A percentile compares a stretch with the other conserved stretches of the same genome.
Conservation (phyloP, 768 basidiomycete genomes). For the Agrocybe pediades region DNA sequence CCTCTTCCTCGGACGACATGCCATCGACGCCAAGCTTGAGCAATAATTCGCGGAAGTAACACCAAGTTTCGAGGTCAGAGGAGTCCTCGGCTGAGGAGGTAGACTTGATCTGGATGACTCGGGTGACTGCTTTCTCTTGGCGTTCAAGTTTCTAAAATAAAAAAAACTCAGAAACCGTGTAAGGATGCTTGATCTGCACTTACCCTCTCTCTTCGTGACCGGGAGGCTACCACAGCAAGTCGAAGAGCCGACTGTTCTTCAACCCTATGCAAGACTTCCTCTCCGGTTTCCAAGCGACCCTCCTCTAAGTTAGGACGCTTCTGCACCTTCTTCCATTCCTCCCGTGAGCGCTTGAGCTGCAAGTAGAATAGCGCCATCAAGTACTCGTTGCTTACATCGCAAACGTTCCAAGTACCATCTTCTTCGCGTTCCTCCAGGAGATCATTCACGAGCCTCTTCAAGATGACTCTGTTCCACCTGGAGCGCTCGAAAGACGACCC, state of each 20-base stretch:
- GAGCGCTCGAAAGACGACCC: background rate
- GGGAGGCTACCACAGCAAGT: background rate
- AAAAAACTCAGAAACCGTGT: background rate
- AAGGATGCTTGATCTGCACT: background rate
- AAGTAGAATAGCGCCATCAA: background rate
- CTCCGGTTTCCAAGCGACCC: background rate
- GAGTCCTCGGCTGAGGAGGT: background rate
- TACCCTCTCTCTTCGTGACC: background rate
- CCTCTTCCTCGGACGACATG: constrained; percentile 1
- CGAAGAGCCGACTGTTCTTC: background rate
- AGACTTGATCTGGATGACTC: background rate
- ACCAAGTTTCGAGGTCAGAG: background rate
- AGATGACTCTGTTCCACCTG: background rate
- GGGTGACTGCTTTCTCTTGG: background rate
- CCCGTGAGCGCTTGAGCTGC: constrained; percentile 1
- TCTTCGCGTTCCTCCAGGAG: background rate
- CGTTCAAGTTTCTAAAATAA: background rate
- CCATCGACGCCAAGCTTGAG: background rate
- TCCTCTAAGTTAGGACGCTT: background rate
- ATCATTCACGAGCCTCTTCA: background rate
- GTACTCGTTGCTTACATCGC: background rate
- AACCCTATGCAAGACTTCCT: background rate
- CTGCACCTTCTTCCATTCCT: background rate
- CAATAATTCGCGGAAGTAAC: background rate
- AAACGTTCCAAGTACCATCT: background rate